Evolutionary conservation across 2,329 filamentous ascomycete genomes (phyloP), one percentile per base, ranked within the genome.

Genomic region (Botryotinia convoluta): DNA sequence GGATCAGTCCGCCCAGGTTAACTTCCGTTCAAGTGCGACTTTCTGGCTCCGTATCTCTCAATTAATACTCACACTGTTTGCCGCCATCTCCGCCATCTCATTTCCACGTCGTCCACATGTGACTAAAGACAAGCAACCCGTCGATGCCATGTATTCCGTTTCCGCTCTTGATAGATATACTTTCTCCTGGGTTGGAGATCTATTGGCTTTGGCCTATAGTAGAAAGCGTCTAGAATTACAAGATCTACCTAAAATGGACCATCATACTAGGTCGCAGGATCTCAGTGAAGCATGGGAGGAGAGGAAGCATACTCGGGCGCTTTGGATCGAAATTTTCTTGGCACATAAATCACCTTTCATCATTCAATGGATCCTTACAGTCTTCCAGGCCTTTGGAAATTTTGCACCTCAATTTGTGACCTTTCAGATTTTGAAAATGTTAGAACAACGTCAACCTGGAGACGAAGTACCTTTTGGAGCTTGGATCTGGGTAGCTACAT

Each of bases 351-450:
- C 81, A 37, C 80, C 84, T 0, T 84, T 95, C 57, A 77, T 84
- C 1, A 72, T 88, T 14, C 92, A 94, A 81, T 90, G 88, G 83
- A 63, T 82, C 2, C 79, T 92, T 12, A 89, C 88, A 3, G 60
- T 79, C 0, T 8, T 79, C 16, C 77, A 78, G 72, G 75, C 79
- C 7, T 78, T 81, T 69, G 77, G 79, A 71, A 89, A 89, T 72
- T 90, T 94, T 73, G 87, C 88, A 0, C 93, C 93, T 0, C 93
- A 93, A 78, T 88, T 91, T 80, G 87, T 90, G 42, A 88, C 93
- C 75, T 85, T 91, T 73, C 87, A 88, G 64, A 86, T 95, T 20
- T 85, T 95, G 32, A 85, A 85, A 48, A 85, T 88, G 2, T 84
- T 95, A 14, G 92, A 95, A 81, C 80, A 79, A 22, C 85, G 87